A percentile compares a stretch with the other conserved stretches of the same genome.
phyloP scores from a whole-genome alignment of 2,329 filamentous ascomycete genomes.

The Exophiala viscosa region DNA sequence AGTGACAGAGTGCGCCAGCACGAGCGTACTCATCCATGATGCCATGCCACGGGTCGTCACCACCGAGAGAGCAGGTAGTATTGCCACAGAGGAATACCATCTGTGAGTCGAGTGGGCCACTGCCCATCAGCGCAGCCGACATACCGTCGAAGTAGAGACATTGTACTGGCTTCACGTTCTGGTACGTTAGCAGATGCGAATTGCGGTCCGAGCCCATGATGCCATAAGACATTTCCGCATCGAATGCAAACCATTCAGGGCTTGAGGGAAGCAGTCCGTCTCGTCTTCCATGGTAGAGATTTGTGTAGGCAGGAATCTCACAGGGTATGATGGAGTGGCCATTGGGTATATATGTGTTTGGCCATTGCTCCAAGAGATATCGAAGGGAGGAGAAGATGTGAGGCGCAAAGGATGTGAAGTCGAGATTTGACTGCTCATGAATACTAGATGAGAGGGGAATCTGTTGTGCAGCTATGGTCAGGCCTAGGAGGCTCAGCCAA shows the following conservation, averaged over 20 bases:
- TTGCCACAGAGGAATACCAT: conserved; percentile 52
- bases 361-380: conserved; percentile 49
- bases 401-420: conserved; percentile 48
- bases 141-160: conserved; percentile 52
- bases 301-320: conserved; percentile 45
- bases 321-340: conserved; percentile 49
- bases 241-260: conserved; percentile 53
- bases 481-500: not conserved
- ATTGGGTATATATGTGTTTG: conserved; percentile 51
- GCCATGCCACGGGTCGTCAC: conserved; percentile 32
- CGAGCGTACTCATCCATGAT: conserved; percentile 48
- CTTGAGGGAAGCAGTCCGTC: conserved; percentile 43
- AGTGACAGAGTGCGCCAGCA: conserved; percentile 47
- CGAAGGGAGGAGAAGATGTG: conserved; percentile 49
- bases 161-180: conserved; percentile 42
- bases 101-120: conserved; percentile 47
- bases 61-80: conserved; percentile 34
- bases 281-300: conserved; percentile 49
- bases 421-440: conserved; percentile 21
- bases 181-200: conserved; percentile 49
- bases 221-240: conserved; percentile 53
- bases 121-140: conserved; percentile 47
- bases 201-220: conserved; percentile 47
- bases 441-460: not conserved
- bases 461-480: not conserved